Base-by-base conservation (phyloP, 148 eudicot species). In the Persicaria tinctoria region DNA sequence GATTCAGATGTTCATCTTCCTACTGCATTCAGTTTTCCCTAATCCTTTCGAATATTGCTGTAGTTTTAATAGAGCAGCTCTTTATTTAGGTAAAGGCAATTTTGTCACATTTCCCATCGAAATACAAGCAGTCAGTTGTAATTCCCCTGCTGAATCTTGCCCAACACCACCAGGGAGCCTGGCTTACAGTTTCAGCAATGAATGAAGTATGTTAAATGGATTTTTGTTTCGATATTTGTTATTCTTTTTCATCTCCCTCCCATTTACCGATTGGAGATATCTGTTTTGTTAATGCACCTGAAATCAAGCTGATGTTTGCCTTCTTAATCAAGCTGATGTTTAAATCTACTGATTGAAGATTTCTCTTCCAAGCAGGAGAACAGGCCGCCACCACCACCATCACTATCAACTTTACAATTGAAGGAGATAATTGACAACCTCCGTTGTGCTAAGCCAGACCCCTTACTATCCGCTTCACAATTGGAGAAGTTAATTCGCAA, bases 171-270 rank as follows among this genome's bases (percentile, higher is more conserved):
- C 90, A 95, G 83, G 96, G 97, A 75, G 98, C 97, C 14, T 92
- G 98, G 98, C 96, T 95, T 76, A 86, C 98, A 76, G 98, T 95
- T 82, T 95, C 98, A 69, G 96, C 98, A 63, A 95, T 95, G 97
- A 90, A 95, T 81, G 97, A 89, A 85, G 97, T 94, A 87, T 73
- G 89, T 84, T 63, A 77, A 56, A 17, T 56, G 6, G 5, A 55
- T 12, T 16, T 55, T 14, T 55, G 20, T 20, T 56, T 56, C 27
- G 2, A 32, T 32, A 32, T 32, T 32, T 32, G 41, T 32, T 32
- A 32, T 32, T 32, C 41, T 32, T 32, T 56, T 56, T 56, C 27
- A 56, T 56, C 20, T 14, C 27, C 10, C 5, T n/a, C 27, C 9
- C 5, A 5, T 56, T 1, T n/a, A 56, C 62, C 17, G 7, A 6